Evolutionary conservation across 352 stramenopile genomes (phyloP).

Genomic region (Phytophthora litchii): DNA sequence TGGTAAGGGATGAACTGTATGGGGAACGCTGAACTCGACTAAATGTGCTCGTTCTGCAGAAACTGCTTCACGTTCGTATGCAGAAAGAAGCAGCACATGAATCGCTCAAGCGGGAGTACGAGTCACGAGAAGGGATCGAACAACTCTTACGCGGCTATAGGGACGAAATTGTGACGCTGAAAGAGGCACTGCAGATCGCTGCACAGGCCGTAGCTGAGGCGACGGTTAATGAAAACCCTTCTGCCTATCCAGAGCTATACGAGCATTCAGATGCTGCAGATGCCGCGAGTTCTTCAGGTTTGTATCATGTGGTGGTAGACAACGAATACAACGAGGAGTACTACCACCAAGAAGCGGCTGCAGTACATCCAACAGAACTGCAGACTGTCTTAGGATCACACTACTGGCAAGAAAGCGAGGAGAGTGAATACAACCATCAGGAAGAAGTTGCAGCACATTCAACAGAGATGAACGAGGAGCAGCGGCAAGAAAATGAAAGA

Average conservation of each 20-base stretch:
- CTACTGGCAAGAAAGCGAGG: slow-evolving; percentile 13
- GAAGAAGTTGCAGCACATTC: slow-evolving; percentile 11
- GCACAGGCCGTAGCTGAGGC: slow-evolving; percentile 59
- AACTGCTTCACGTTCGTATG: slow-evolving; percentile 43
- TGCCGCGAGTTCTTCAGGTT: slow-evolving; percentile 1
- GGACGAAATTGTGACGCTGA: slow-evolving; percentile 74
- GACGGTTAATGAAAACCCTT: slow-evolving; percentile 21
- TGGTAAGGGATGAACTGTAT: slow-evolving; percentile 44
- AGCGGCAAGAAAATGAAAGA: background rate
- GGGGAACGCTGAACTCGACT: background rate
- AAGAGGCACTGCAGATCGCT: slow-evolving; percentile 76
- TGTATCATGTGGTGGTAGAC: slow-evolving; percentile 1
- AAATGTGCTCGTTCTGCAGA: slow-evolving; percentile 28
- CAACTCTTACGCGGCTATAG: slow-evolving; percentile 70
- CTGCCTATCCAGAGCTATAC: background rate
- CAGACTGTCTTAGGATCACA: slow-evolving; percentile 1
- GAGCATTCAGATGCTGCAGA: slow-evolving; percentile 4
- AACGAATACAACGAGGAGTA: slow-evolving; percentile 15
- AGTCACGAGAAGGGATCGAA: slow-evolving; percentile 54
- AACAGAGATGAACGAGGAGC: slow-evolving; percentile 12
- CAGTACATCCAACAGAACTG: slow-evolving; percentile 18
- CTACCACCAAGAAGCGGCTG: slow-evolving; percentile 4
- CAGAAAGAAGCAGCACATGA: slow-evolving; percentile 57
- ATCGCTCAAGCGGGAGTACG: slow-evolving; percentile 65
- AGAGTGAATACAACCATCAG: slow-evolving; percentile 16